A percentile compares a stretch with the other conserved stretches of the same genome.
Conservation (phyloP, 2,329 filamentous ascomycete species). For the Apiospora sp. region DNA sequence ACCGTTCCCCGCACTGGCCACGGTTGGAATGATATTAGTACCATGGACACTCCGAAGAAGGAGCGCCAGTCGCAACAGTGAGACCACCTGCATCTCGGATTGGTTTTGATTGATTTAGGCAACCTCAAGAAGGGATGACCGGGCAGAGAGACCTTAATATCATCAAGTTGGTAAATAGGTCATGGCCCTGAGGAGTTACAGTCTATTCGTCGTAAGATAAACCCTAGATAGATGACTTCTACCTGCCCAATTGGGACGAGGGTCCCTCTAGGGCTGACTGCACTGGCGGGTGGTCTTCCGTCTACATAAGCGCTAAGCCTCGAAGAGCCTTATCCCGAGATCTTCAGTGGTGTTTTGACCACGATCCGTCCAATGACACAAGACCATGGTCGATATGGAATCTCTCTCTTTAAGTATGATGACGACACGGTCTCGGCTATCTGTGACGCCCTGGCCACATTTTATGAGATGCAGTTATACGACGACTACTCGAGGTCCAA, state of each 20-base stretch:
- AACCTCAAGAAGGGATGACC: not conserved
- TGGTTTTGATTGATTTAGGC: not conserved
- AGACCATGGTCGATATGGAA: too few relatives aligned
- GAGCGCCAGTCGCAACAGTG: not conserved
- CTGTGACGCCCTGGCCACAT: too few relatives aligned
- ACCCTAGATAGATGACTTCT: not conserved
- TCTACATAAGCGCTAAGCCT: not conserved
- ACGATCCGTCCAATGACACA: not conserved
- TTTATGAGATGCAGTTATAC: too few relatives aligned
- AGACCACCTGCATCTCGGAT: not conserved
- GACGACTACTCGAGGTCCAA: too few relatives aligned
- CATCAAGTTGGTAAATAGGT: not conserved
- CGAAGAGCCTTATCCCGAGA: not conserved
- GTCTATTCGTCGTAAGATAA: not conserved
- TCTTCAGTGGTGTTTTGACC: not conserved
- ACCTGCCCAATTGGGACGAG: not conserved
- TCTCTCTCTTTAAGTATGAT: too few relatives aligned
- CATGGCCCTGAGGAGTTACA: not conserved
- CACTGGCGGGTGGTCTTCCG: not conserved
- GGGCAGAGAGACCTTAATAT: not conserved
- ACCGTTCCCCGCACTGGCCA: slow-evolving; percentile 28
- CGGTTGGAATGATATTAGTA: not conserved
- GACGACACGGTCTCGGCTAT: too few relatives aligned
- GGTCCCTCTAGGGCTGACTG: not conserved
- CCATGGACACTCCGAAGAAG: not conserved